Percentiles rank a stretch among this genome's conserved stretches.
Conservation (phyloP, 2,329 filamentous ascomycete species). For the Colletotrichum godetiae region DNA sequence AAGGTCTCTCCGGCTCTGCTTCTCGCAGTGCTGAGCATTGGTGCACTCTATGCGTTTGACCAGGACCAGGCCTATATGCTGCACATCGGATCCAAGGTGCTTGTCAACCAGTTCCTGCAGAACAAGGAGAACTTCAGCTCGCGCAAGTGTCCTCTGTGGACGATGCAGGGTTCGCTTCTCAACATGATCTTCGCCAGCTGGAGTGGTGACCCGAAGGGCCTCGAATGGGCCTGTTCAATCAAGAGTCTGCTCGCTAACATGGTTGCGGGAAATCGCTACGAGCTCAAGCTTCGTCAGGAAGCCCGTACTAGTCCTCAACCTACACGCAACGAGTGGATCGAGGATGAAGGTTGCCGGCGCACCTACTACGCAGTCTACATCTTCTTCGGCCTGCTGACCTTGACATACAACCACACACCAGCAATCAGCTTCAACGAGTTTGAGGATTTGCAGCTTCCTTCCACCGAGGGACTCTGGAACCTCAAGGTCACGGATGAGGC, state of each 20-base stretch:
- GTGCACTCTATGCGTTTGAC: constrained; percentile 95
- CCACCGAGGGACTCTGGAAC: constrained; percentile 95
- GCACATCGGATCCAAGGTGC: constrained; percentile 96
- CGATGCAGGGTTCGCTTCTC: constrained; percentile 94
- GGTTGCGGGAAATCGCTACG: constrained; percentile 97
- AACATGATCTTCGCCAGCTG: constrained; percentile 99
- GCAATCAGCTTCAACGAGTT: constrained; percentile 99
- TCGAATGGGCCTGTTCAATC: constrained; percentile 99
- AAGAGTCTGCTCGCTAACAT: constrained; percentile 98
- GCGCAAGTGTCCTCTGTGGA: constrained; percentile 96
- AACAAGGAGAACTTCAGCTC: constrained; percentile 99
- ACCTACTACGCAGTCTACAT: constrained; percentile 99
- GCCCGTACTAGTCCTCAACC: constrained; percentile 82
- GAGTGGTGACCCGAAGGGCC: constrained; percentile 96
- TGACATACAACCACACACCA: constrained; percentile 98
- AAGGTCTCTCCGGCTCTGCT: constrained; percentile 84
- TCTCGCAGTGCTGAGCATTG: constrained; percentile 92
- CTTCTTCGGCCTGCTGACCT: constrained; percentile 93
- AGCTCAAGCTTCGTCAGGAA: constrained; percentile 92
- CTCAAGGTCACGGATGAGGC: constrained; percentile 81
- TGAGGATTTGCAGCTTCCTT: constrained; percentile 90
- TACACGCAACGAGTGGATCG: constrained; percentile 90
- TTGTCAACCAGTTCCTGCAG: constrained; percentile 96
- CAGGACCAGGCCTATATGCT: constrained; percentile 97
- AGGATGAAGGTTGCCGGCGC: constrained; percentile 94